phyloP scores from a whole-genome alignment of 2,329 filamentous ascomycete species.

The Cordyceps tenuipes region DNA sequence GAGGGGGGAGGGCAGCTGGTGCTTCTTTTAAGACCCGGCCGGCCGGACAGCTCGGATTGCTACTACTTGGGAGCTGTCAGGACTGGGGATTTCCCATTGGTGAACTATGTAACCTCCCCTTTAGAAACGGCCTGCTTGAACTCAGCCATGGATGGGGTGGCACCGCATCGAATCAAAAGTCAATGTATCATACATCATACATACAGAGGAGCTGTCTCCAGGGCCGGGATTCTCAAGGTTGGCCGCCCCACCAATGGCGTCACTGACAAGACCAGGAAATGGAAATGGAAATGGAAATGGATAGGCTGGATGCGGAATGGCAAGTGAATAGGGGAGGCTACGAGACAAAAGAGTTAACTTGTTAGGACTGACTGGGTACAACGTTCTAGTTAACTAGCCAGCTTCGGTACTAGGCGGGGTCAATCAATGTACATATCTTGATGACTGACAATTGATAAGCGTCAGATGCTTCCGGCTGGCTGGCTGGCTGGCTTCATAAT shows the following conservation, averaged over 20 bases:
- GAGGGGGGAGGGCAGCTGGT: background rate
- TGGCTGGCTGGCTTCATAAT: background rate
- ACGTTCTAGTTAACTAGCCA: no score
- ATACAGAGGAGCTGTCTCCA: no score
- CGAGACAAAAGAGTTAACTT: no score
- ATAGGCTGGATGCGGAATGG: background rate
- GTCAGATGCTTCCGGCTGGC: no score
- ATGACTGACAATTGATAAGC: background rate
- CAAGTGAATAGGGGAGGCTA: background rate
- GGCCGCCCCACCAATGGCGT: slow-evolving; percentile 12
- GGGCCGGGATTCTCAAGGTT: background rate
- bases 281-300: background rate
- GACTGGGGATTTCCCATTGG: background rate
- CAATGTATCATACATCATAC: slow-evolving; percentile 9
- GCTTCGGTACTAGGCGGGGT: background rate
- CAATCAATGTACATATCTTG: background rate
- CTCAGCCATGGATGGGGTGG: background rate
- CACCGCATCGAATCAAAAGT: background rate
- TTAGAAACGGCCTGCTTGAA: background rate
- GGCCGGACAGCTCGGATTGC: background rate
- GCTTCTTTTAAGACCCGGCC: background rate
- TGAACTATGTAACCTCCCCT: background rate
- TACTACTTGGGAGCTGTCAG: background rate
- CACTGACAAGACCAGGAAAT: background rate
- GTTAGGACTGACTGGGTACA: no score